Percentiles rank a stretch among this genome's conserved stretches.
These are phyloP conservation scores for Metschnikowia colocasiae DNA, from an alignment of 805 yeast species.

Conservation along the genomic window DNA sequence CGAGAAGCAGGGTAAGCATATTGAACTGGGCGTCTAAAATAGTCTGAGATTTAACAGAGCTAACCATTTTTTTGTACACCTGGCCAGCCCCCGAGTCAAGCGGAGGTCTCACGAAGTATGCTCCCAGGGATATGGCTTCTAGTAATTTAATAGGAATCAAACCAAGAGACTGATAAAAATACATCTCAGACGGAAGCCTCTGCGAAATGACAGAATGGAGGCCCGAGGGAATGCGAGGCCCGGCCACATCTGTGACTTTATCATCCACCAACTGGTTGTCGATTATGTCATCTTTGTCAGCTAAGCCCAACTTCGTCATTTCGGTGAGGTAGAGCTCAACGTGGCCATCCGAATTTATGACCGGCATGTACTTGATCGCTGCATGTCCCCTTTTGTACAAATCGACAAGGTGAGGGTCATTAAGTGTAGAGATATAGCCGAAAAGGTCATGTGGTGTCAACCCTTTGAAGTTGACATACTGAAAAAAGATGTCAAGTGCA, in stretches of 20 bases:
- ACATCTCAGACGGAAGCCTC: slow-evolving; percentile 80
- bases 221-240: slow-evolving; percentile 61
- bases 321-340: slow-evolving; percentile 55
- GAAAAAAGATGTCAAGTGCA: slow-evolving; percentile 38
- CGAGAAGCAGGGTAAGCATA: slow-evolving; percentile 64
- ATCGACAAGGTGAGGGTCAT: slow-evolving; percentile 44
- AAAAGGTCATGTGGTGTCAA: slow-evolving; percentile 30
- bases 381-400: slow-evolving; percentile 66
- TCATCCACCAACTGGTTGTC: background rate
- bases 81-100: slow-evolving; percentile 58
- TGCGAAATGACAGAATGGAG: slow-evolving; percentile 79
- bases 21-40: slow-evolving; percentile 62
- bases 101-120: slow-evolving; percentile 59
- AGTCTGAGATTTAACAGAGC: slow-evolving; percentile 42
- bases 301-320: slow-evolving; percentile 33
- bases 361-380: slow-evolving; percentile 68
- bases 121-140: slow-evolving; percentile 64
- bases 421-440: slow-evolving; percentile 45
- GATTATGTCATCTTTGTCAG: slow-evolving; percentile 9
- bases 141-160: slow-evolving; percentile 59
- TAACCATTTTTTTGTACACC: slow-evolving; percentile 56
- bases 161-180: slow-evolving; percentile 78
- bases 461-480: slow-evolving; percentile 29
- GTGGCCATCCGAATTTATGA: slow-evolving; percentile 62
- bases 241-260: background rate